Evolutionary conservation across 2,329 filamentous ascomycete genomes (phyloP), one percentile per base, ranked within the genome.

Genomic region (Exophiala aquamarina): DNA sequence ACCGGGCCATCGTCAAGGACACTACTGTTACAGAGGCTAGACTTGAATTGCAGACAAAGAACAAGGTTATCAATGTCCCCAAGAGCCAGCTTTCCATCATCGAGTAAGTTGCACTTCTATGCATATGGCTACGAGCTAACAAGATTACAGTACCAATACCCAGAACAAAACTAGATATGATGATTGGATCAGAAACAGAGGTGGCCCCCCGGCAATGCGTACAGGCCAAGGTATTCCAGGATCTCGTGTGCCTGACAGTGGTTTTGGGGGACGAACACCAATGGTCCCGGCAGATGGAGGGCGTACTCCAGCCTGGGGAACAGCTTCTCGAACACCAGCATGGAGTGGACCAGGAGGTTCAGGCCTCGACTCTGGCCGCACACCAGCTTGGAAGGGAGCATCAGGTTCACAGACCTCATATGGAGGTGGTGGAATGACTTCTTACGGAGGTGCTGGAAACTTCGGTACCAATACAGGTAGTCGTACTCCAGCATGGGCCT

Each of bases 1-100:
- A 96, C 34, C 75, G 97, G 33, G 93, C 93, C 59, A 95, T 96
- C 57, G 91, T 98, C 59, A 96, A 95, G 65, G 92, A 97, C 64
- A 87, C 92, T 1, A 95, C 89, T 5, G 91, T 94, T 59, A 81
- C 81, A 3, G 82, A 87, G 61, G 92, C 89, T 21, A 86, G 91
- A 54, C 87, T 98, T 33, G 93, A 98, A 70, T 74, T 98, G 31
- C 92, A 97, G 65, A 91, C 91, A 4, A 95, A 95, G 73, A 89
- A 84, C 70, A 97, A 96, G 75, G 86, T 88, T 13, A 82, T 97
- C 52, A 90, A 86, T 6, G 82, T 97, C 28, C 80, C 83, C 15
- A 94, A 94, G 64, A 84, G 87, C 9, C 81, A 86, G 47, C 72
- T 98, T n/a, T 81, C 81, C 18, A 87, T 94, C 70, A 91, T 92